phyloP scores from a whole-genome alignment of 139 green algal species.

The Ostreobium quekettii region DNA sequence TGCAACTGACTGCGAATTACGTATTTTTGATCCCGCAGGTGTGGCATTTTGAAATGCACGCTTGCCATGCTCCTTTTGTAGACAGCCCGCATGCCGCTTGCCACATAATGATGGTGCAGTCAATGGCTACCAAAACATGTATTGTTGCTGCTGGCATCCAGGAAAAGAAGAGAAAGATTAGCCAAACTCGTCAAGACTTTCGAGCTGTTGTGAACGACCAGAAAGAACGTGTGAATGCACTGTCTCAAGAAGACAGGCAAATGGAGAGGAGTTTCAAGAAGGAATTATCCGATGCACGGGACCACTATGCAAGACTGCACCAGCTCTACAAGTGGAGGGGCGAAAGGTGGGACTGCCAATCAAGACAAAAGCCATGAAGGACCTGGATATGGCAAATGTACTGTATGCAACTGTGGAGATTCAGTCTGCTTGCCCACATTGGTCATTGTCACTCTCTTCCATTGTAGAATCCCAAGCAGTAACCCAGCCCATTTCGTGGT shows the following conservation, averaged over 20 bases:
- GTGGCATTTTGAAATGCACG: background rate
- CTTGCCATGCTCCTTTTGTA: background rate
- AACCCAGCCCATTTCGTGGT: background rate
- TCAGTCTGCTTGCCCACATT: background rate
- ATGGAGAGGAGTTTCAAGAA: slow-evolving; percentile 2
- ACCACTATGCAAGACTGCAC: background rate
- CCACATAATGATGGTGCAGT: background rate
- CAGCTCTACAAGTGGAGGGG: slow-evolving; percentile 11
- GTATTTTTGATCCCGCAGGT: background rate
- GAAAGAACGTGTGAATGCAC: background rate
- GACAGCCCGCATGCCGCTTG: background rate
- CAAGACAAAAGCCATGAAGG: background rate
- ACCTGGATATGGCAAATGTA: background rate
- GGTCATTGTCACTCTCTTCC: background rate
- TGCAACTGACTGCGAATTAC: background rate
- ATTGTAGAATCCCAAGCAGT: background rate
- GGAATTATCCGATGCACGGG: background rate
- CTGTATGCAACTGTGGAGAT: background rate
- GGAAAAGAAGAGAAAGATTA: slow-evolving; percentile 21
- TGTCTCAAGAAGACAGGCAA: background rate
- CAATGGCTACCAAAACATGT: background rate
- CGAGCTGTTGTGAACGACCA: slow-evolving; percentile 21
- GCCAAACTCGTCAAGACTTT: background rate
- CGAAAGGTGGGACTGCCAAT: background rate
- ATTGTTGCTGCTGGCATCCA: background rate